Base-by-base conservation (phyloP, 2,329 filamentous ascomycete genomes). In the Harringtonia aguacate region DNA sequence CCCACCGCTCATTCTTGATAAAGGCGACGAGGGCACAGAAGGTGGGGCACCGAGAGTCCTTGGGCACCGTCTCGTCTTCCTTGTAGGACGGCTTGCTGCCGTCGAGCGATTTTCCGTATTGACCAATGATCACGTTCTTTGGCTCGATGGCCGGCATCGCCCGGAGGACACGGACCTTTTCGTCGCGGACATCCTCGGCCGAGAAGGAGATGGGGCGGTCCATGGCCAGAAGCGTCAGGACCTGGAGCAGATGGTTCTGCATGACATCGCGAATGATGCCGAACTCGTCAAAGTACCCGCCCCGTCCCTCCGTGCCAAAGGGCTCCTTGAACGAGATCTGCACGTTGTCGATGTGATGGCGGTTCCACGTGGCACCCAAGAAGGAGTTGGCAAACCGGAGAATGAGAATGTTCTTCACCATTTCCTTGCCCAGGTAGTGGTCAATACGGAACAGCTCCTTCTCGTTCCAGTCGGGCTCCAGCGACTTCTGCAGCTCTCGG, bases 291-390 rank as follows among this genome's bases (percentile, higher is more conserved):
- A 98, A 98, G 72, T 98, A 98, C 45, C 92, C 92, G 52, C 94
- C 92, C 60, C 92, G 86, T 44, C 92, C 94, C 65, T 98, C 92
- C 20, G 92, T 98, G 55, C 92, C 94, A 59, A 98, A 98, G 8
- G 92, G 92, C 71, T 98, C 92, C 73, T 98, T 98, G 77, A 98
- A 98, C 39, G 92, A 87, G 61, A 98, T 97, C 72, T 97, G 92
- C 40, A 98, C 84, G 58, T 95, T 98, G 70, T 97, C 92, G 69
- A 98, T 98, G 74, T 97, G 90, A 66, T 95, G 89, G 55, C 92
- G 81, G 74, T 97, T 98, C 92, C 92, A 98, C 47, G 90, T 98
- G 36, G 92, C 90, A 53, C 89, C 89, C 56, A 98, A 86, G 76
- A 98, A 98, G 55, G 94, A 89, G 72, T 98, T 98, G 56, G 92